Percentiles rank a stretch among this genome's conserved stretches.
phyloP scores from a whole-genome alignment of 2,329 filamentous ascomycete species.

The Cercospora sp. region DNA sequence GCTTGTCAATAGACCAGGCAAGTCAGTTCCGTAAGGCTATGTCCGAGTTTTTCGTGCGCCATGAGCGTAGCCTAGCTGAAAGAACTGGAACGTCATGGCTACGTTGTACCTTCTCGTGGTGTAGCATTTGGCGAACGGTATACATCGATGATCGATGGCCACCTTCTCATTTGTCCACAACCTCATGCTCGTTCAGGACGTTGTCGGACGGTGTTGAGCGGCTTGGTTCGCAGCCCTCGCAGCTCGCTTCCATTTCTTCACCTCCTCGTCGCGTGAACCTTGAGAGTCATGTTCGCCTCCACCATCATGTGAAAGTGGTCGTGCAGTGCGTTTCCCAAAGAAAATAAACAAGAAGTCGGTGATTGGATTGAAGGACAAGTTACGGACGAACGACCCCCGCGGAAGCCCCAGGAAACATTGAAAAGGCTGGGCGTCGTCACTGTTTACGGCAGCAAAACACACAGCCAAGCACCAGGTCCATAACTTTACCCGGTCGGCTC shows the following conservation, averaged over 20 bases:
- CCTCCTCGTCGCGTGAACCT: background rate
- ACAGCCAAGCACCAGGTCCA: background rate
- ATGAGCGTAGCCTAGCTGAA: too few relatives aligned
- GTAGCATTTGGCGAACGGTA: too few relatives aligned
- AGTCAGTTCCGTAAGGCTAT: background rate
- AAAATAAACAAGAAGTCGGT: background rate
- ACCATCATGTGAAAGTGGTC: background rate
- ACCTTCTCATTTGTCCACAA: too few relatives aligned
- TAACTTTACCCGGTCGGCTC: background rate
- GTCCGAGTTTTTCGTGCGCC: too few relatives aligned
- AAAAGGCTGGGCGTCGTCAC: background rate
- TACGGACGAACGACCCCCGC: background rate
- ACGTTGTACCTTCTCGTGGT: too few relatives aligned
- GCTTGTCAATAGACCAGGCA: background rate
- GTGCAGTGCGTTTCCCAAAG: background rate
- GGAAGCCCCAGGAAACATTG: background rate
- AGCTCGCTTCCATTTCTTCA: background rate
- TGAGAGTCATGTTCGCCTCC: background rate
- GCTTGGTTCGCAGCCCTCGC: background rate
- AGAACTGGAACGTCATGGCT: too few relatives aligned
- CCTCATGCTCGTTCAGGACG: background rate
- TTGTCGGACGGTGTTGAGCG: background rate
- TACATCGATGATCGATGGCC: background rate
- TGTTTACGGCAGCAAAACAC: constrained; percentile 1
- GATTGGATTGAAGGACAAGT: background rate